These are phyloP conservation scores for Lasiodiplodia gonubiensis DNA, from an alignment of 2,329 filamentous ascomycete genomes.

Conservation along the genomic window DNA sequence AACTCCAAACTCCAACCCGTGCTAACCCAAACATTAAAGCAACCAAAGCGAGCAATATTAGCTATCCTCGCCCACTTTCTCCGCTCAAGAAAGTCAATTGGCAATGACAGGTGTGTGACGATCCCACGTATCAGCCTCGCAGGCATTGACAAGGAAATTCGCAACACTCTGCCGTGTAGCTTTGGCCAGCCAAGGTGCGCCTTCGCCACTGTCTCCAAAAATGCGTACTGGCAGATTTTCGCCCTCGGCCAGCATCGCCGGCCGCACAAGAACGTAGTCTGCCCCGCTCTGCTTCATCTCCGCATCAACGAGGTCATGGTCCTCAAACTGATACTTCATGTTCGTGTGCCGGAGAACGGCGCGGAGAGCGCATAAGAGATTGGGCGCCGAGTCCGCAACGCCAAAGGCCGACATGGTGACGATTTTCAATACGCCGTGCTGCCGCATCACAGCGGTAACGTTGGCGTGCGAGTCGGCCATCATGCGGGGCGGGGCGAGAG, in stretches of 20 bases:
- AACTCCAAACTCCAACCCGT: too few species aligned
- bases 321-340: slow-evolving; percentile 54
- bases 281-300: slow-evolving; percentile 47
- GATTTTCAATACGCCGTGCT: slow-evolving; percentile 48
- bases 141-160: slow-evolving; percentile 53
- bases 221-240: slow-evolving; percentile 46
- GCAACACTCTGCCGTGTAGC: slow-evolving; percentile 51
- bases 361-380: slow-evolving; percentile 51
- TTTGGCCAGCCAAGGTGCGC: slow-evolving; percentile 49
- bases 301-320: slow-evolving; percentile 56
- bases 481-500: slow-evolving; percentile 52
- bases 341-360: slow-evolving; percentile 55
- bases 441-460: slow-evolving; percentile 47
- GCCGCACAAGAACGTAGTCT: slow-evolving; percentile 54
- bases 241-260: slow-evolving; percentile 52
- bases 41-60: too few species aligned
- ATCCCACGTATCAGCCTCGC: slow-evolving; percentile 50
- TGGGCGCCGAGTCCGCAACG: slow-evolving; percentile 52
- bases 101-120: slow-evolving; percentile 55
- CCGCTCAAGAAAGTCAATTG: slow-evolving; percentile 37
- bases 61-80: neutral
- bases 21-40: too few species aligned
- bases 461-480: slow-evolving; percentile 54
- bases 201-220: slow-evolving; percentile 52
- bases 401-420: slow-evolving; percentile 60